These are phyloP conservation scores for Coemansia umbellata DNA, from an alignment of 192 early-diverging fungal species.

Conservation along the genomic window DNA sequence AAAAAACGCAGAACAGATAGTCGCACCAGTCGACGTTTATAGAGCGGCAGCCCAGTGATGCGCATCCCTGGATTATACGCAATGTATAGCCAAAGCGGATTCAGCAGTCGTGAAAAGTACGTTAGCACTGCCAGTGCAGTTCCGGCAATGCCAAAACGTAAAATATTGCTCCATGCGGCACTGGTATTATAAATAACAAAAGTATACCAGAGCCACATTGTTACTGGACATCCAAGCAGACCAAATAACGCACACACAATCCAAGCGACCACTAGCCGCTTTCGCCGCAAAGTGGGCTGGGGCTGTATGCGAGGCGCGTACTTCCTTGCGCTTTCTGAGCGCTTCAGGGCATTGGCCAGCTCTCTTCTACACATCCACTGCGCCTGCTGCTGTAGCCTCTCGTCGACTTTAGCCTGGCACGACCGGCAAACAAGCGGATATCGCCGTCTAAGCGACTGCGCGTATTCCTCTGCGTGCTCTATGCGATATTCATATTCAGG, in stretches of 20 bases:
- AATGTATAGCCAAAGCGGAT: slow-evolving; percentile 38
- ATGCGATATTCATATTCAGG: slow-evolving; percentile 15
- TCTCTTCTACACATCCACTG: slow-evolving; percentile 31
- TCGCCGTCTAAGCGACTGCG: slow-evolving; percentile 14
- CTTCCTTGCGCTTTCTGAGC: slow-evolving; percentile 18
- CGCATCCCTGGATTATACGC: slow-evolving; percentile 30
- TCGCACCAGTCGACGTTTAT: slow-evolving; percentile 13
- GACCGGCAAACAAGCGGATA: slow-evolving; percentile 35
- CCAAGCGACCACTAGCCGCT: slow-evolving; percentile 25
- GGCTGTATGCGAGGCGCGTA: slow-evolving; percentile 7
- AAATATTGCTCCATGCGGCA: too few relatives aligned
- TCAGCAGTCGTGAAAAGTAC: slow-evolving; percentile 20
- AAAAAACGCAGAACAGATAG: slow-evolving; percentile 12
- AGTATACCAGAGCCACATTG: slow-evolving; percentile 14
- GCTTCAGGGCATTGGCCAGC: slow-evolving; percentile 26
- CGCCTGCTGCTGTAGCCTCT: slow-evolving; percentile 30
- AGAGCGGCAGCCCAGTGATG: slow-evolving; percentile 22
- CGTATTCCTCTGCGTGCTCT: slow-evolving; percentile 26
- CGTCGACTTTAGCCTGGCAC: slow-evolving; percentile 37
- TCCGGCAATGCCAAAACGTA: background rate
- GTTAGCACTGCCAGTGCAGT: slow-evolving; percentile 11
- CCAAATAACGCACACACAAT: slow-evolving; percentile 9
- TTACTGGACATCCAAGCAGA: slow-evolving; percentile 6
- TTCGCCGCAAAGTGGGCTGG: slow-evolving; percentile 32
- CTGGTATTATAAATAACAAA: background rate